Percentiles rank a stretch among this genome's conserved stretches.
Evolutionary conservation across 306 rosid genomes (phyloP).

Genomic region (Delonix regia): DNA sequence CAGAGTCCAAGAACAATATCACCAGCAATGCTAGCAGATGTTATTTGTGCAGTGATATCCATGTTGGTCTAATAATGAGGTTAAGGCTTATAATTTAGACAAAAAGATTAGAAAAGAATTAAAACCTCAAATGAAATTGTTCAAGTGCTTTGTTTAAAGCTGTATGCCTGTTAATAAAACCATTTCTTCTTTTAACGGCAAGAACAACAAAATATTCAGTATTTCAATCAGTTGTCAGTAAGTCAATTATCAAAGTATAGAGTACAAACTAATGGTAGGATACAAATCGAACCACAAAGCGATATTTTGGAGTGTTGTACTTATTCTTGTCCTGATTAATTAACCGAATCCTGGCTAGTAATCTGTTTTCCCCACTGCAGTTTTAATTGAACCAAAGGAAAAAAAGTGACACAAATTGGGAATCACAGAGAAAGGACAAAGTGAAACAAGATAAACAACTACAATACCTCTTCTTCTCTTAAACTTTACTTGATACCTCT

Average conservation of each 20-base stretch:
- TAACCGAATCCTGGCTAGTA: slow-evolving; percentile 79
- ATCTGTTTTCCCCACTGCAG: slow-evolving; percentile 89
- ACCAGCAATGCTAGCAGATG: slow-evolving; percentile 87
- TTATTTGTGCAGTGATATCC: slow-evolving; percentile 68
- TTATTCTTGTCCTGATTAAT: slow-evolving; percentile 96
- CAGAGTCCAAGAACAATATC: slow-evolving; percentile 59
- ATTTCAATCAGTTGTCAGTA: background rate
- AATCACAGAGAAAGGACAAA: background rate
- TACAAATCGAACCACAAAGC: slow-evolving; percentile 83
- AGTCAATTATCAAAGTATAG: background rate
- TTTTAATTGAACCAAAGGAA: background rate
- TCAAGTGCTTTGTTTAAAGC: background rate
- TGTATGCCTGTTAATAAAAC: background rate
- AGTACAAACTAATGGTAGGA: slow-evolving; percentile 42
- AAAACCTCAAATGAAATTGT: background rate
- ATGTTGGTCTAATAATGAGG: slow-evolving; percentile 65
- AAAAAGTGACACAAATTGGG: background rate
- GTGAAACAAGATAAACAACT: background rate
- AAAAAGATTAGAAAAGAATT: background rate
- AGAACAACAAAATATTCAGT: background rate
- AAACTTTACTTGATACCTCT: slow-evolving; percentile 53
- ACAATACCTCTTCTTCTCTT: slow-evolving; percentile 52
- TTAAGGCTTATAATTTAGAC: slow-evolving; percentile 21
- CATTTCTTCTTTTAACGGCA: background rate
- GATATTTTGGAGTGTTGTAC: slow-evolving; percentile 86